Conservation (phyloP, 352 stramenopile species). For the Pelagophyceae sp. region DNA sequence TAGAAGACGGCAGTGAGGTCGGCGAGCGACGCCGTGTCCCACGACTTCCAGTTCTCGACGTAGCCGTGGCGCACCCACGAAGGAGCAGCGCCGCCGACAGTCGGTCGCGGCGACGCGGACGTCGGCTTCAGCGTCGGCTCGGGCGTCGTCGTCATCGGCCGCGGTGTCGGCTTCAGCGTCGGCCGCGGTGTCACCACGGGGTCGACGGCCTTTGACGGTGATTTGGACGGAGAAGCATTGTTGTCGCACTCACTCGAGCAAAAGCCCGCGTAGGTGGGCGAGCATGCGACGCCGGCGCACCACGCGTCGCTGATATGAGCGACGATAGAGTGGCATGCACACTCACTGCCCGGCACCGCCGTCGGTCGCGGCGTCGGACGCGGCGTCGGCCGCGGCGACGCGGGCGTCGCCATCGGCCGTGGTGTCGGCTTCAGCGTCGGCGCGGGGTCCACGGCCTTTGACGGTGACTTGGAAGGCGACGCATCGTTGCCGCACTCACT, state of each 20-base stretch:
- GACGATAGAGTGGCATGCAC: background rate
- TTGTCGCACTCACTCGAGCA: background rate
- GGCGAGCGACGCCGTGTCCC: background rate
- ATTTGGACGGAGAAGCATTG: background rate
- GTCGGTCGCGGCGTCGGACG: background rate
- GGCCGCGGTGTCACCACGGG: background rate
- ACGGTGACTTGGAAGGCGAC: too few relatives aligned
- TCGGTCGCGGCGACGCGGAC: background rate
- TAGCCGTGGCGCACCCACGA: background rate
- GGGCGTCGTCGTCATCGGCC: background rate
- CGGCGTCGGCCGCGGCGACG: background rate
- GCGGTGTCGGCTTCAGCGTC: background rate
- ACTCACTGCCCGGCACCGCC: background rate
- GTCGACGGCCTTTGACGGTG: background rate
- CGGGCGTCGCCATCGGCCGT: background rate
- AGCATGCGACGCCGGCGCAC: background rate
- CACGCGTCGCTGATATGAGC: background rate
- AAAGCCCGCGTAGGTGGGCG: background rate
- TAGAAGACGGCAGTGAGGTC: background rate
- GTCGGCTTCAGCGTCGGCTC: background rate
- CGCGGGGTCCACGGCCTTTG: too few relatives aligned
- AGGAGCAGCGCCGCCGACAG: too few relatives aligned
- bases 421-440: background rate
- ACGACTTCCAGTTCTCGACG: slow-evolving; percentile 1
- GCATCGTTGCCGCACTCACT: background rate